Base-by-base conservation (phyloP, 495 filamentous ascomycete genomes). In the Penicillium atrosanguineum region DNA sequence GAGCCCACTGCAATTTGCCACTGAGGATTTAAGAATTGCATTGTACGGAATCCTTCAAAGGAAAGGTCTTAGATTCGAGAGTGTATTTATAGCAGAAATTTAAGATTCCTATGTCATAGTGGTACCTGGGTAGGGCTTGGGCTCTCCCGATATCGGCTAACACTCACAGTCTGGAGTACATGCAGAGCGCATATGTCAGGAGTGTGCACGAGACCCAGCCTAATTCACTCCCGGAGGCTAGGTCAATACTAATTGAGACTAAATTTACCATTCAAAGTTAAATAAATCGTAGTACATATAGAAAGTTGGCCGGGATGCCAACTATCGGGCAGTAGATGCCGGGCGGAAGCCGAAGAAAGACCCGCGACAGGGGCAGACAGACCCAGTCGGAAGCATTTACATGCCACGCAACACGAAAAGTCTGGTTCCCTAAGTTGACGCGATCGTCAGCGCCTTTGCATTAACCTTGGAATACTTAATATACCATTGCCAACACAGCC, bases 71-170 rank as follows among this genome's bases (percentile, higher is more conserved):
- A 12, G 31, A 34, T 34, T 34, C 12, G 11, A 34, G 11, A 34
- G 11, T 14, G 31, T 15, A 34, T 14, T 14, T 14, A 34, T 34
- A 34, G 31, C 31, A 34, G 11, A 34, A 15, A 4, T 31, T 6
- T 12, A 31, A 9, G 28, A 31, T 44, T 41, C 48, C 48, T 29
- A 49, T 52, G 20, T 46, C 46, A 14, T 16, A 36, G 40, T n/a
- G 23, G 18, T 41, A 50, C 28, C 16, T 38, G 39, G 31, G 16
- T 21, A 18, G 36, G 18, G 19, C 6, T n/a, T 44, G 42, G 19
- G 29, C 38, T 48, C 47, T 44, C 29, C 53, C 47, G 50, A 57
- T 50, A 49, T 48, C 46, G 46, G 40, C 37, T 48, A 53, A 39
- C 36, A 34, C 50, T 58, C 15, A 43, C 50, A 46, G 50, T 7